phyloP scores from a whole-genome alignment of 192 early-diverging fungal species.

The Thoreauomyces humboldtii region DNA sequence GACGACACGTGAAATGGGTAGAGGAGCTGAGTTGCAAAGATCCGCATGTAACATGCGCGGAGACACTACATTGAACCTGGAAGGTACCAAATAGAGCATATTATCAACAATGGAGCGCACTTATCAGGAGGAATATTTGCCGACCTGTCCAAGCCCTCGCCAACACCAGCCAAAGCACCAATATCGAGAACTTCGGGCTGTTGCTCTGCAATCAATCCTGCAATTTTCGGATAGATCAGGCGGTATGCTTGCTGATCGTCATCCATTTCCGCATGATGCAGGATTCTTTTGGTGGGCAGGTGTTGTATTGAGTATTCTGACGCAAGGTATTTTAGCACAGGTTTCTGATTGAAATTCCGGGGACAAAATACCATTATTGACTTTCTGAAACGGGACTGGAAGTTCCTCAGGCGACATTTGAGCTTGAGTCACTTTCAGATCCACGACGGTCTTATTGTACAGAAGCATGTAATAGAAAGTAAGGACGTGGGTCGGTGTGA shows the following conservation, averaged over 20 bases:
- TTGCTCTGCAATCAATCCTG: conserved; percentile 3
- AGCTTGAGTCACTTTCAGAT: not conserved
- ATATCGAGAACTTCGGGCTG: conserved; percentile 2
- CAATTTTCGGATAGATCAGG: not conserved
- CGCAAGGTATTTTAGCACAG: too few species aligned
- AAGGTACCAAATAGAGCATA: not conserved
- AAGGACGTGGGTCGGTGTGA: not conserved
- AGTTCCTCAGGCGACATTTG: too few species aligned
- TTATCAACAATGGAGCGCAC: too few species aligned
- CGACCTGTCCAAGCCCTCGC: too few species aligned
- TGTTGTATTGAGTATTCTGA: not conserved
- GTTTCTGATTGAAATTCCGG: too few species aligned
- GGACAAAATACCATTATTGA: too few species aligned
- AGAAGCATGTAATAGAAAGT: not conserved
- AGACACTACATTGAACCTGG: not conserved
- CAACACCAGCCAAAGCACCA: not conserved
- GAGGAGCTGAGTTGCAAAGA: too few species aligned
- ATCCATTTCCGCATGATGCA: not conserved
- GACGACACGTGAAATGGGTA: not conserved
- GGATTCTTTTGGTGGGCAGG: not conserved
- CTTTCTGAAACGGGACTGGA: too few species aligned
- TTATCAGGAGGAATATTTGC: too few species aligned
- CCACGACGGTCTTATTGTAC: not conserved
- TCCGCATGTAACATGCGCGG: not conserved
- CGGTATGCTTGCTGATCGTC: conserved; percentile 3